Conservation (phyloP, 179 eudicot species). For the Vitellaria paradoxa region DNA sequence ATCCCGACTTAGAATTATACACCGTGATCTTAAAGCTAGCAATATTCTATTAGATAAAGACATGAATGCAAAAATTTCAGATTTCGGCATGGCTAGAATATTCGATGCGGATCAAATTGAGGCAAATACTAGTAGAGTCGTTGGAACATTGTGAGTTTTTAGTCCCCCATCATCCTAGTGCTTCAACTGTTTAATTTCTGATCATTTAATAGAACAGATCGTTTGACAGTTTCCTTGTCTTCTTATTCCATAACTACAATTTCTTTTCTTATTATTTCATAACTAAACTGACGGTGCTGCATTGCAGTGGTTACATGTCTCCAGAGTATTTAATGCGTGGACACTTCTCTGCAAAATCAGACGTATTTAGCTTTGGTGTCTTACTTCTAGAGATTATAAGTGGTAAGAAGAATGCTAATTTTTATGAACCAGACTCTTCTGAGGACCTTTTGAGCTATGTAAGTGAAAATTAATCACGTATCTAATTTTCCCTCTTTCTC, state of each 20-base stretch:
- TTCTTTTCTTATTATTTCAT: not conserved
- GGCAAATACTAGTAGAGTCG: constrained; percentile 39
- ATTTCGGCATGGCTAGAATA: constrained; percentile 42
- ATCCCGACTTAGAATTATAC: constrained; percentile 31
- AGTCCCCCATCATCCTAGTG: too few species aligned
- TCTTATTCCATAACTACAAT: too few species aligned
- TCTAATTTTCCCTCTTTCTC: not conserved
- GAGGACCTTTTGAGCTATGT: constrained; percentile 14
- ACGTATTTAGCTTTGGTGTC: constrained; percentile 22
- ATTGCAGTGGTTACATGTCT: constrained; percentile 40
- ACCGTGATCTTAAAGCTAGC: constrained; percentile 42
- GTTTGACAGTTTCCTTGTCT: too few species aligned
- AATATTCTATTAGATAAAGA: constrained; percentile 35
- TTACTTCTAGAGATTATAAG: constrained; percentile 34
- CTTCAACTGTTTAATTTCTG: too few species aligned
- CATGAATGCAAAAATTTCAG: constrained; percentile 44
- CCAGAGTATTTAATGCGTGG: constrained; percentile 34
- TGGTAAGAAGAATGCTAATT: constrained; percentile 20
- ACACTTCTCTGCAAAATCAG: not conserved
- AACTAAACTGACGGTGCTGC: not conserved
- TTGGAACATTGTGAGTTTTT: constrained; percentile 44
- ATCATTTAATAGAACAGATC: too few species aligned
- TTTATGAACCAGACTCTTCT: constrained; percentile 10
- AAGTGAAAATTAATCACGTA: not conserved
- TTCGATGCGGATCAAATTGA: constrained; percentile 36